These are phyloP conservation scores for Colletotrichum scovillei DNA, from an alignment of 2,329 filamentous ascomycete species.

Conservation along the genomic window DNA sequence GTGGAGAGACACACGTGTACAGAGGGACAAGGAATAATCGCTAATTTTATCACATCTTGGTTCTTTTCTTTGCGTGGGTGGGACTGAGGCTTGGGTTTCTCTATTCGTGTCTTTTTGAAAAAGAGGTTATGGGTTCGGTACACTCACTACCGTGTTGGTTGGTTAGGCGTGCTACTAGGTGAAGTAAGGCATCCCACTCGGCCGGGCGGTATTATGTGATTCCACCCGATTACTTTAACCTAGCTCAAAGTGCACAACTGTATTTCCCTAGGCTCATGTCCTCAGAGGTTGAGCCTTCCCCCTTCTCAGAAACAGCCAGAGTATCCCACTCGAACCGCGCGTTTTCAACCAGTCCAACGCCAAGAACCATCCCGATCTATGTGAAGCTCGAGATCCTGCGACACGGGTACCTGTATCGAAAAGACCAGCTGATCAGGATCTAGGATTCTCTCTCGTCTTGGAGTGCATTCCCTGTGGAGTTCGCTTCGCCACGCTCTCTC, in stretches of 20 bases:
- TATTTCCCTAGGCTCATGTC: neutral
- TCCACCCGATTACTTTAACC: too few relatives aligned
- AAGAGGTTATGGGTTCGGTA: too few relatives aligned
- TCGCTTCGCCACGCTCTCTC: neutral
- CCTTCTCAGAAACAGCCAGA: neutral
- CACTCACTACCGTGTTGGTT: too few relatives aligned
- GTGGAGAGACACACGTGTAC: neutral
- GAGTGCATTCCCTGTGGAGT: neutral
- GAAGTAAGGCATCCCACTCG: too few relatives aligned
- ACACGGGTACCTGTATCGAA: neutral
- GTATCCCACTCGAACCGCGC: neutral
- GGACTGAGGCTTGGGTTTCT: too few relatives aligned
- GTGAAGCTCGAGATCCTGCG: neutral
- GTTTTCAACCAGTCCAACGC: neutral
- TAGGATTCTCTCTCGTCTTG: too few relatives aligned
- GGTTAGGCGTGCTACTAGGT: too few relatives aligned
- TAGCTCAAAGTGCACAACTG: too few relatives aligned
- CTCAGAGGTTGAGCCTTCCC: neutral
- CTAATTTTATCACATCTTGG: neutral
- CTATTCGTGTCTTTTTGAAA: too few relatives aligned
- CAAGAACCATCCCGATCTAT: neutral
- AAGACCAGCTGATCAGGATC: neutral
- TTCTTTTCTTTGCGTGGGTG: too few relatives aligned
- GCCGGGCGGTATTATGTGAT: too few relatives aligned
- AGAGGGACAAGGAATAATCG: neutral